Percentiles rank a stretch among this genome's conserved stretches.
These are phyloP conservation scores for Tricholoma hemisulphureum DNA, from an alignment of 768 basidiomycete genomes.

Conservation along the genomic window DNA sequence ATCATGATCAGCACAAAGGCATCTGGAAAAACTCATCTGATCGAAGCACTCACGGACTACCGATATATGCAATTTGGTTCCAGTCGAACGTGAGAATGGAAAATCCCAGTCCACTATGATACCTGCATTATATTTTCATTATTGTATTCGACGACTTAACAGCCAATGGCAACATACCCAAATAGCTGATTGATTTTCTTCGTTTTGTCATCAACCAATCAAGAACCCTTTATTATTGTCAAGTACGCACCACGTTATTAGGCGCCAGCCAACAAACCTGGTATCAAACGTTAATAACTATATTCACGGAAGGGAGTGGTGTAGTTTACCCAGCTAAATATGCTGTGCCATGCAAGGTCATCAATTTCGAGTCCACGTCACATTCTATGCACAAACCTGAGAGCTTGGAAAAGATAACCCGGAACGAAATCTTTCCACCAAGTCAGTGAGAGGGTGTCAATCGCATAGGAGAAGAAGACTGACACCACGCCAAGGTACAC, in stretches of 20 bases:
- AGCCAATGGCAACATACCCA: constrained; percentile 35
- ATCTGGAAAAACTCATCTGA: constrained; percentile 3
- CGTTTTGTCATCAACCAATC: not conserved
- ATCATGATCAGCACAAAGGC: constrained; percentile 6
- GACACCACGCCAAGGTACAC: constrained; percentile 46
- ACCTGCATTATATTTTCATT: constrained; percentile 16
- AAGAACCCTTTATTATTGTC: too few species aligned
- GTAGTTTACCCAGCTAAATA: constrained; percentile 47
- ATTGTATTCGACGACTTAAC: not conserved
- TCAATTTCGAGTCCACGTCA: not conserved
- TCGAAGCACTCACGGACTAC: constrained; percentile 49
- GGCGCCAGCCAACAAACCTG: constrained; percentile 69
- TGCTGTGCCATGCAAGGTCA: constrained; percentile 22
- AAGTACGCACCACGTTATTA: constrained; percentile 47
- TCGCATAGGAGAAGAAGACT: constrained; percentile 16
- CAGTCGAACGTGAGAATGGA: constrained; percentile 57
- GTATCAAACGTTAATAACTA: constrained; percentile 18
- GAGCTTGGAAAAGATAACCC: constrained; percentile 60
- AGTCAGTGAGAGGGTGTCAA: not conserved
- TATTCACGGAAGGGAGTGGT: not conserved
- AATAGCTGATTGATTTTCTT: constrained; percentile 60
- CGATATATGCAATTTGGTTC: constrained; percentile 69
- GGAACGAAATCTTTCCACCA: constrained; percentile 49
- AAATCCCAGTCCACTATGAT: constrained; percentile 52
- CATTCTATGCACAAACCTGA: constrained; percentile 38